Base-by-base conservation (phyloP, 2,329 filamentous ascomycete species). In the Xylaria sp. region DNA sequence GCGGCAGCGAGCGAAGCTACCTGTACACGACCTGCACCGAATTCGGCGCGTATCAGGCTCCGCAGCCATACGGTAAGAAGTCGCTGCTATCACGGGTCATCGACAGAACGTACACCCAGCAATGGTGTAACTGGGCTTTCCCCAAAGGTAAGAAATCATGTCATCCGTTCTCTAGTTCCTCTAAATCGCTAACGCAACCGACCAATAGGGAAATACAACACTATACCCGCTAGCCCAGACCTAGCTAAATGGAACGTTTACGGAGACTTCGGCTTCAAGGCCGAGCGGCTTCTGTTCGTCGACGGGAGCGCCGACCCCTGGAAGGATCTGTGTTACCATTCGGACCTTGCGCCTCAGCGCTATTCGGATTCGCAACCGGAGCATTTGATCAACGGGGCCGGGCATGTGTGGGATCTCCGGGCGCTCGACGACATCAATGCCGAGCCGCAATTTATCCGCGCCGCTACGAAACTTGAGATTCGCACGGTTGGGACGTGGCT, bases 61-160 rank as follows among this genome's bases (percentile, higher is more conserved):
- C 84, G 0, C 78, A 81, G 0, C 72, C 77, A 22, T 69, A 76
- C 2, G 80, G 80, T 0, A 82, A 82, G 1, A 79, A 80, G 1
- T 77, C 64, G 10, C 6, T 87, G 6, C 77, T 87, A 10, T 84
- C 83, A 0, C 79, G 82, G 3, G 82, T 82, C 0, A 69, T 86
- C 3, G 77, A 83, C 55, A 77, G 78, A 6, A 74, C 79, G 45
- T 86, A 86, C 74, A 86, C 83, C 42, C 84, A 85, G 69, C 80
- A 86, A 73, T 86, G 84, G 84, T 86, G 85, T 69, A 79, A 70
- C 10, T 84, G 84, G 83, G 83, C 84, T 1, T 87, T 86, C 68
- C 81, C 83, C 0, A 69, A 77, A 0, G 84, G 84, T 1, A 60
- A 61, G 66, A 38, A 20, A 20, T 11, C 5, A 22, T 5, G 15